phyloP scores from a whole-genome alignment of 306 rosid species.

The Dryas alaskensis region DNA sequence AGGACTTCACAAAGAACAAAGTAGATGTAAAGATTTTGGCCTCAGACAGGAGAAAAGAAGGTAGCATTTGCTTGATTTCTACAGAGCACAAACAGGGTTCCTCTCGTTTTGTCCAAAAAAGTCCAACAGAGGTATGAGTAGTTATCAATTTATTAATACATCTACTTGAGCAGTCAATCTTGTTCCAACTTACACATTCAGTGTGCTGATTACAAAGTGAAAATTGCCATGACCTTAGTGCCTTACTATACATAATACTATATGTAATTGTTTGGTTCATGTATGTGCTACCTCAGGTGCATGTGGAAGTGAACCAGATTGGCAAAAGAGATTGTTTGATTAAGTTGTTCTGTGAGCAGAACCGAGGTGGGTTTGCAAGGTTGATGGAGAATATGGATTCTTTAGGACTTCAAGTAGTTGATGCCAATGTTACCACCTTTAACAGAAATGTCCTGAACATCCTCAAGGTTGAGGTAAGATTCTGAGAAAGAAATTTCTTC shows the following conservation, averaged over 20 bases:
- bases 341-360: slow-evolving; percentile 43
- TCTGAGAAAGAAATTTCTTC: slow-evolving; percentile 10
- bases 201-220: neutral
- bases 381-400: slow-evolving; percentile 65
- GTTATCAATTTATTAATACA: neutral
- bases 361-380: slow-evolving; percentile 51
- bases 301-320: slow-evolving; percentile 63
- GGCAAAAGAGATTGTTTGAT: slow-evolving; percentile 46
- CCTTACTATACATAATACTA: neutral
- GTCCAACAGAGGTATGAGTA: slow-evolving; percentile 39
- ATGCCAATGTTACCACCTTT: slow-evolving; percentile 56
- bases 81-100: slow-evolving; percentile 28
- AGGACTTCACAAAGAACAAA: slow-evolving; percentile 32
- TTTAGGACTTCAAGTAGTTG: slow-evolving; percentile 58
- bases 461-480: slow-evolving; percentile 65
- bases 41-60: slow-evolving; percentile 26
- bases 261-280: neutral
- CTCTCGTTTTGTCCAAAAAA: slow-evolving; percentile 25
- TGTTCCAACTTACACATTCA: neutral
- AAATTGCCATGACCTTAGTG: neutral
- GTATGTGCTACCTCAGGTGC: slow-evolving; percentile 34
- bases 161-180: neutral
- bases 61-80: slow-evolving; percentile 17
- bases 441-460: slow-evolving; percentile 41
- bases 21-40: slow-evolving; percentile 19